These are phyloP conservation scores for Solanum tarijense DNA, from an alignment of 257 asterid species.

Conservation along the genomic window DNA sequence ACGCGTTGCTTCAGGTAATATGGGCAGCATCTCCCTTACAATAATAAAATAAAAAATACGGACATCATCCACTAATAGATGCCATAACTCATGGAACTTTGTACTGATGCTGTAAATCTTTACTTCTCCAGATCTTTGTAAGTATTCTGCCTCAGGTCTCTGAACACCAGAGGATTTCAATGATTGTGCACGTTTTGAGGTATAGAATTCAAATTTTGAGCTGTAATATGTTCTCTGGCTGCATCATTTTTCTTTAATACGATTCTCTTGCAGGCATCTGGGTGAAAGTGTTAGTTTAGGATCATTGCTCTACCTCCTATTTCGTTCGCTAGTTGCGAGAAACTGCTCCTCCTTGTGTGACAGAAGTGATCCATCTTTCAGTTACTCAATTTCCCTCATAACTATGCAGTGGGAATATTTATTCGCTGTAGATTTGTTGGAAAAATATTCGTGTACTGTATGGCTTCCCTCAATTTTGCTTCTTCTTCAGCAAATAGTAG, in stretches of 20 bases:
- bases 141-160: slow-evolving; percentile 66
- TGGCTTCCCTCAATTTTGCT: slow-evolving; percentile 74
- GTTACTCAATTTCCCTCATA: slow-evolving; percentile 21
- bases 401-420: slow-evolving; percentile 68
- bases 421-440: slow-evolving; percentile 53
- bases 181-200: slow-evolving; percentile 65
- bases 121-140: slow-evolving; percentile 58
- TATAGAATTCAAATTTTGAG: slow-evolving; percentile 10
- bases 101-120: slow-evolving; percentile 4
- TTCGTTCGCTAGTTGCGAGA: slow-evolving; percentile 49
- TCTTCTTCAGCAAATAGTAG: slow-evolving; percentile 50
- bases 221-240: not conserved
- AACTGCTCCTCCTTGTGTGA: slow-evolving; percentile 21
- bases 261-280: slow-evolving; percentile 54
- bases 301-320: slow-evolving; percentile 61
- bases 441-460: slow-evolving; percentile 64
- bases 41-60: not conserved
- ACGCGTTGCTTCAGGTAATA: slow-evolving; percentile 74
- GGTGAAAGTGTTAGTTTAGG: slow-evolving; percentile 77
- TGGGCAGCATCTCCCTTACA: not conserved
- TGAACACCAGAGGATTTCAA: slow-evolving; percentile 55
- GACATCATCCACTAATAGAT: not conserved
- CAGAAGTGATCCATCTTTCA: slow-evolving; percentile 28
- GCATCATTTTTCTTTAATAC: slow-evolving; percentile 20
- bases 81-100: not conserved